A percentile compares a stretch with the other conserved stretches of the same genome.
These are phyloP conservation scores for Russula virescens DNA, from an alignment of 768 basidiomycete genomes.

Conservation along the genomic window DNA sequence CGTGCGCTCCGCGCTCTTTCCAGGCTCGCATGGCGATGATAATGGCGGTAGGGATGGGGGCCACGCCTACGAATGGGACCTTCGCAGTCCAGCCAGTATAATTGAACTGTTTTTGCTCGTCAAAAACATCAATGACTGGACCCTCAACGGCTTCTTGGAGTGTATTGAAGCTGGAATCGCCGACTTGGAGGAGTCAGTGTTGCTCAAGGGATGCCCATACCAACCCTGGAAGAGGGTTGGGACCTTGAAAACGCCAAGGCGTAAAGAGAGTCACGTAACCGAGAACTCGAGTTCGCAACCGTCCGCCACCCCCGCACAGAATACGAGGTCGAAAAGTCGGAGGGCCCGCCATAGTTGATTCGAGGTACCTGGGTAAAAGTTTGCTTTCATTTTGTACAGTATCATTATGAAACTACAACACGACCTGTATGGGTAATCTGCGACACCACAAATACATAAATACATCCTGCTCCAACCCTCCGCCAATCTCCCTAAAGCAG, in stretches of 20 bases:
- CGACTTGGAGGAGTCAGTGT: conserved; percentile 34
- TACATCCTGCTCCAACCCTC: background rate
- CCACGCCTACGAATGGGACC: conserved; percentile 45
- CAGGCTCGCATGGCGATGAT: conserved; percentile 23
- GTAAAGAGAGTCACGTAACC: conserved; percentile 27
- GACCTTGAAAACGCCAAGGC: conserved; percentile 16
- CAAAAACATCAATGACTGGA: conserved; percentile 51
- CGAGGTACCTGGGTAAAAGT: background rate
- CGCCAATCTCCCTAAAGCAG: background rate
- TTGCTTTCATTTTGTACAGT: conserved; percentile 5
- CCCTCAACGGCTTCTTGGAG: conserved; percentile 38
- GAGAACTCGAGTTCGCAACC: conserved; percentile 33
- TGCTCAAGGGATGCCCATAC: conserved; percentile 32
- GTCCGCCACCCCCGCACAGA: conserved; percentile 1
- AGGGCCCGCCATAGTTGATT: conserved; percentile 7
- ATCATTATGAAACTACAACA: background rate
- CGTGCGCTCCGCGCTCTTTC: conserved; percentile 47
- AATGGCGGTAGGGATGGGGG: conserved; percentile 26
- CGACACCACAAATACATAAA: conserved; percentile 13
- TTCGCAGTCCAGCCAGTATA: conserved; percentile 42
- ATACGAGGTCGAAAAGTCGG: conserved; percentile 8
- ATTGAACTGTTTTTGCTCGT: conserved; percentile 46
- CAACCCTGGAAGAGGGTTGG: conserved; percentile 47
- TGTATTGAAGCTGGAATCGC: conserved; percentile 38
- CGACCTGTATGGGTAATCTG: background rate